Evolutionary conservation across 1,284 basidiomycete genomes (phyloP), one percentile per base, ranked within the genome.

Genomic region (Uromyces viciae-fabae): DNA sequence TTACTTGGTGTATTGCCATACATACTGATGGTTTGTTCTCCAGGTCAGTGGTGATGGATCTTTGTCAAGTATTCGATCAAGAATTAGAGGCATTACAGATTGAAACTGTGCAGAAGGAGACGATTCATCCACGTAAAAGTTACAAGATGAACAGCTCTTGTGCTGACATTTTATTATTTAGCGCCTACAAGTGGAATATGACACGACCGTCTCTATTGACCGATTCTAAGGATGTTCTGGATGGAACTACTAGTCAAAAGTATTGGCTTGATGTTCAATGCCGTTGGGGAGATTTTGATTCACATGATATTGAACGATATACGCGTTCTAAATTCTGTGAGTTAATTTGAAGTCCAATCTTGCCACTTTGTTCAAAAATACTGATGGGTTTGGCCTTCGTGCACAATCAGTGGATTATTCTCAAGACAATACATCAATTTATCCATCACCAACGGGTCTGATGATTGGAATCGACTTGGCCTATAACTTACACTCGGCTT

Each of bases 91-190:
- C 97, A 0, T 88, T 99, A 5, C 95, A 98, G 84, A 99, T 99
- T 85, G 97, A 99, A 89, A 98, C 95, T 0, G 97, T 99, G 1
- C 97, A 99, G 87, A 99, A 99, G 88, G 96, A 99, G 88, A 98
- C 96, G 0, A 98, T 99, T 83, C 96, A 88, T 87, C 96, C 97
- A 85, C 93, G 96, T 88, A 99, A 98, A 89, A 97, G 94, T 89
- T 99, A 99, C 91, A 98, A 98, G 90, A 98, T 99, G 94, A 99
- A 81, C 77, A 85, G 84, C 11, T 94, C 93, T 52, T 94, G 93
- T 83, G 96, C 96, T 81, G 97, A 99, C 85, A 95, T 99, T 84
- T 89, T 99, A 46, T 89, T 99, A 75, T 99, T 99, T 90, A 95
- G 81, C 64, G 62, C 56, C 52, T 86, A 86, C 82, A 86, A 92